Percentiles rank a stretch among this genome's conserved stretches.
Evolutionary conservation across 495 filamentous ascomycete species (phyloP).

Genomic region (Sordaria brevicollis): DNA sequence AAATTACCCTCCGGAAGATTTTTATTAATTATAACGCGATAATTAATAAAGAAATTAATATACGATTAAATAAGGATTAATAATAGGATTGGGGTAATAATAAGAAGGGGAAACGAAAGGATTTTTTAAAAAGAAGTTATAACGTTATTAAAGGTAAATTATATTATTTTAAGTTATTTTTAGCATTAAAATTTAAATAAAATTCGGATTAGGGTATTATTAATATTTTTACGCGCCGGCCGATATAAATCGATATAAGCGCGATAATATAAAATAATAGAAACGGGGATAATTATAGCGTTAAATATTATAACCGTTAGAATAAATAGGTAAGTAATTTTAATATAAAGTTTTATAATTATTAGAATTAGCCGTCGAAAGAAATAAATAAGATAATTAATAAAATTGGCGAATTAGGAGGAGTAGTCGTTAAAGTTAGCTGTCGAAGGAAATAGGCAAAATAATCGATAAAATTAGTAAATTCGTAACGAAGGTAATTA

Average conservation of each 20-base stretch:
- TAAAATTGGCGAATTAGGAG: neutral
- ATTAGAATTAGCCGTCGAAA: too few species aligned
- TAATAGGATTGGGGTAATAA: neutral
- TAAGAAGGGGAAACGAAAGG: neutral
- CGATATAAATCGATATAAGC: too few species aligned
- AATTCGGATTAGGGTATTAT: neutral
- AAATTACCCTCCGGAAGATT: neutral
- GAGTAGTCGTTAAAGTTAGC: too few species aligned
- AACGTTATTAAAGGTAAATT: neutral
- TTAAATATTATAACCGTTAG: too few species aligned
- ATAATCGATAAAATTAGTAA: too few species aligned
- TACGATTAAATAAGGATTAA: too few species aligned
- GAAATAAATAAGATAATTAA: neutral
- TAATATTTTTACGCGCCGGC: neutral
- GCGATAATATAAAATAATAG: neutral
- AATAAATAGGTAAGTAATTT: too few species aligned
- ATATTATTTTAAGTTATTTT: neutral
- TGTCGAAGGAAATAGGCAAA: too few species aligned
- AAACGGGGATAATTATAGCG: too few species aligned
- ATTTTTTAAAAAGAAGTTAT: neutral
- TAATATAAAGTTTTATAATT: too few species aligned
- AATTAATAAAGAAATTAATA: neutral
- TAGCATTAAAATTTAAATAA: neutral
- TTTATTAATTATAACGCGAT: neutral
- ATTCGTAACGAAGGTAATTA: too few species aligned